These are phyloP conservation scores for Sporothrix brunneoviolacea DNA, from an alignment of 2,329 filamentous ascomycete genomes.

Conservation along the genomic window DNA sequence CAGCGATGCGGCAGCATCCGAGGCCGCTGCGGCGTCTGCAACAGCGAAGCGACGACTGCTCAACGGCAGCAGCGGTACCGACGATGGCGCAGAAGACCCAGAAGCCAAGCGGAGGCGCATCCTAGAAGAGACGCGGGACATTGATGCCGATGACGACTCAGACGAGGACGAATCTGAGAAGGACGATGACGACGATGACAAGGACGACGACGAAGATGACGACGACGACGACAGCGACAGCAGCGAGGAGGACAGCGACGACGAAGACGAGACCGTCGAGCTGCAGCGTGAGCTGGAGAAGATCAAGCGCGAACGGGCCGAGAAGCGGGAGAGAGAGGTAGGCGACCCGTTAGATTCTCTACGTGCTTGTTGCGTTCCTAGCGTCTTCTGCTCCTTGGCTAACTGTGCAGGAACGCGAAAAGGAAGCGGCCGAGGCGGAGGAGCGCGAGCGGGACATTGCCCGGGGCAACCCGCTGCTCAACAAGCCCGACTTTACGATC, in stretches of 20 bases:
- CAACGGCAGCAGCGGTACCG: constrained; percentile 22
- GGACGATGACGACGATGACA: constrained; percentile 58
- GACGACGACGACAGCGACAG: constrained; percentile 54
- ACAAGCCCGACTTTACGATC: constrained; percentile 80
- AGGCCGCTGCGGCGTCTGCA: constrained; percentile 29
- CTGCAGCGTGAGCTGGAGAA: constrained; percentile 90
- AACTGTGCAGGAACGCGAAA: constrained; percentile 63
- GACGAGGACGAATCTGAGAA: constrained; percentile 54
- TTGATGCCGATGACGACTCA: constrained; percentile 68
- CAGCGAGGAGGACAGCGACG: constrained; percentile 61
- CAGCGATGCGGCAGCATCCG: no score
- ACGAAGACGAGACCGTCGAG: constrained; percentile 78
- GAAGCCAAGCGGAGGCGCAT: constrained; percentile 81
- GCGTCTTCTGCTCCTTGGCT: background rate
- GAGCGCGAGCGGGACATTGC: constrained; percentile 83
- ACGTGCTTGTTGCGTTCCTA: no score
- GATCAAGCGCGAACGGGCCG: constrained; percentile 79
- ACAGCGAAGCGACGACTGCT: constrained; percentile 16
- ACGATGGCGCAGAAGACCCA: constrained; percentile 63
- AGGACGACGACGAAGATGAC: constrained; percentile 69
- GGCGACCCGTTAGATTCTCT: background rate
- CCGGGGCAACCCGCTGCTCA: constrained; percentile 84
- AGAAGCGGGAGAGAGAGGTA: constrained; percentile 69
- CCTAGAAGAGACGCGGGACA: constrained; percentile 78
- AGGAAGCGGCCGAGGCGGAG: constrained; percentile 73